Conservation (phyloP, 2,329 filamentous ascomycete species). For the Macrophomina tecta region DNA sequence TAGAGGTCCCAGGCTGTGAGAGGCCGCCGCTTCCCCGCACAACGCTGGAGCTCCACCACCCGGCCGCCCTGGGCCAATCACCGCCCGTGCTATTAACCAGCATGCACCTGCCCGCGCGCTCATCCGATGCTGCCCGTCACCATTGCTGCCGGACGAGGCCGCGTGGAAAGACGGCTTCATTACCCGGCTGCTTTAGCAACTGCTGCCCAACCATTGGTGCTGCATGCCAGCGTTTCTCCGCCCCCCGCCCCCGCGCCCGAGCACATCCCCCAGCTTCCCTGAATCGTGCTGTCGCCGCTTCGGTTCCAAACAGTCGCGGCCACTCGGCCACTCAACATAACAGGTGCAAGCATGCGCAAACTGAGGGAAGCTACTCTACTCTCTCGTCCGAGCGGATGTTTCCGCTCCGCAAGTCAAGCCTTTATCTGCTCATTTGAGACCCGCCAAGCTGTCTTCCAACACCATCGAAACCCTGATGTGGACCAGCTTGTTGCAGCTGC, state of each 20-base stretch:
- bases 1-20: conserved; percentile 3
- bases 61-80: conserved; percentile 19
- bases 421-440: too few species aligned
- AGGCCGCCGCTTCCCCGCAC: conserved; percentile 23
- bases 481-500: not conserved
- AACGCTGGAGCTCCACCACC: conserved; percentile 5
- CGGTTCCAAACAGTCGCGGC: not conserved
- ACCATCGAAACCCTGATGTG: not conserved
- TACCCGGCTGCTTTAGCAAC: conserved; percentile 1
- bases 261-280: conserved; percentile 19
- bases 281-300: not conserved
- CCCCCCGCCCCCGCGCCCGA: conserved; percentile 20
- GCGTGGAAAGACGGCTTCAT: conserved; percentile 4
- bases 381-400: too few species aligned
- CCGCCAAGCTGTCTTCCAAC: not conserved
- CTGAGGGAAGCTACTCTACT: too few species aligned
- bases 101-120: conserved; percentile 2
- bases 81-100: not conserved
- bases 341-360: too few species aligned
- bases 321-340: not conserved
- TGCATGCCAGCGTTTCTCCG: not conserved
- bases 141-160: not conserved
- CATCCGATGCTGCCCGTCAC: conserved; percentile 21
- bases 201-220: conserved; percentile 8
- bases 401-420: too few species aligned